These are phyloP conservation scores for Cutaneotrichosporon sp. DNA, from an alignment of 1,284 basidiomycete species.

Conservation along the genomic window DNA sequence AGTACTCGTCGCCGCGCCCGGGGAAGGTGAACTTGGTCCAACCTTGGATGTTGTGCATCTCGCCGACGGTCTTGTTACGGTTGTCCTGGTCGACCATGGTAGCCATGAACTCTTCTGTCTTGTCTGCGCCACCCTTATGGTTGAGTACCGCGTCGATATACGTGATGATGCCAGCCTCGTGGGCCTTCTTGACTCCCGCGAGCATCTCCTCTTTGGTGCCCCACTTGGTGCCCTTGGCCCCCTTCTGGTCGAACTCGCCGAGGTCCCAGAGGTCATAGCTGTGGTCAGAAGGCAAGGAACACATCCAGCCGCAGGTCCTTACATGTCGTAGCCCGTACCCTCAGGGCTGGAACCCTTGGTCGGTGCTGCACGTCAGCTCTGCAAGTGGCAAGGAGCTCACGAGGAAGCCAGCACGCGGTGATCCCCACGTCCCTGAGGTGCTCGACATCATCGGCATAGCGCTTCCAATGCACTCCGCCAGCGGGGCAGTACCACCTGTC, in stretches of 20 bases:
- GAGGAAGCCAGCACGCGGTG: conserved; percentile 69
- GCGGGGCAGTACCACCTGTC: conserved; percentile 45
- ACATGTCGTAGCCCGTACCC: conserved; percentile 52
- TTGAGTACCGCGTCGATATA: conserved; percentile 59
- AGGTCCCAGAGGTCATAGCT: conserved; percentile 74
- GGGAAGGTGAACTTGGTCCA: conserved; percentile 86
- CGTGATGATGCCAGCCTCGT: conserved; percentile 46
- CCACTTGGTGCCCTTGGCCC: conserved; percentile 79
- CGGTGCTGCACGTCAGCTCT: conserved; percentile 34
- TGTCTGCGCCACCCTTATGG: conserved; percentile 71
- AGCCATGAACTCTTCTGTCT: conserved; percentile 70
- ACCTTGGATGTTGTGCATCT: conserved; percentile 70
- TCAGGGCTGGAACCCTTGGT: conserved; percentile 49
- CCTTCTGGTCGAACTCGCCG: conserved; percentile 89
- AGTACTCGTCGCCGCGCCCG: conserved; percentile 68
- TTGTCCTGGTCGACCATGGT: conserved; percentile 67
- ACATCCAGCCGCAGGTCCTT: conserved; percentile 18
- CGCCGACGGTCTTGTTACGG: conserved; percentile 58
- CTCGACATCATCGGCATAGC: conserved; percentile 70
- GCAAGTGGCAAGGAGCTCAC: conserved; percentile 32
- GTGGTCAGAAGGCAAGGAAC: conserved; percentile 29
- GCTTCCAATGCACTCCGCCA: conserved; percentile 62
- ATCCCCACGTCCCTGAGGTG: conserved; percentile 73
- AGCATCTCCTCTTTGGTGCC: conserved; percentile 81
- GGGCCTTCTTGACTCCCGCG: conserved; percentile 59